Conservation (phyloP, 2,329 filamentous ascomycete genomes). For the Penicillium sp. region DNA sequence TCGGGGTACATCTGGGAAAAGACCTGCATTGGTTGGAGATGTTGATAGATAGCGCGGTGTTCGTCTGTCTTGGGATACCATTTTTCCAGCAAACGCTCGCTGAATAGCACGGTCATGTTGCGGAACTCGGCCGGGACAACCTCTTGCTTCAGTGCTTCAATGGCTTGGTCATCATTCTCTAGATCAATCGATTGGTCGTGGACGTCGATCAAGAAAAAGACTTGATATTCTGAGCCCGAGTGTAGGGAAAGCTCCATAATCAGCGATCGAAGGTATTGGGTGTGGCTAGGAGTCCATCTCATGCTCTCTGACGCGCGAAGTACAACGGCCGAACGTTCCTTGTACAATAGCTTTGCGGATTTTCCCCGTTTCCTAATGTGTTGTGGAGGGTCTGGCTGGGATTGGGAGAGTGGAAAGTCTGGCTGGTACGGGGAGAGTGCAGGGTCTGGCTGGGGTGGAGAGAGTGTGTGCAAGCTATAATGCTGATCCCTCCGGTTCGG, state of each 20-base stretch:
- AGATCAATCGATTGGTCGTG: background rate
- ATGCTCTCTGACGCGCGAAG: conserved; percentile 1
- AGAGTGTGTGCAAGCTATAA: background rate
- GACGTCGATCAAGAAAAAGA: conserved; percentile 1
- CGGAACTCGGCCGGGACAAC: conserved; percentile 6
- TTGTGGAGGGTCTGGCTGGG: background rate
- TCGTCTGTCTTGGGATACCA: conserved; percentile 12
- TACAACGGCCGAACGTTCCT: background rate
- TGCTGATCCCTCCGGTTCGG: background rate
- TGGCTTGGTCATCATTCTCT: background rate
- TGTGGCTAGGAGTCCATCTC: conserved; percentile 1
- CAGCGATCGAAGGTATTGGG: conserved; percentile 2
- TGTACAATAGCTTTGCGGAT: background rate
- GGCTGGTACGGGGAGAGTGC: no score
- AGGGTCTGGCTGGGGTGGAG: no score
- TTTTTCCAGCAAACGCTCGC: background rate
- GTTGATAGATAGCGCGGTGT: conserved; percentile 29
- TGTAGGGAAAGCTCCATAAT: conserved; percentile 7
- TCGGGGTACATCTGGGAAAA: conserved; percentile 71
- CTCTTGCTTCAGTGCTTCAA: background rate
- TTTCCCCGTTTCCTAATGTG: background rate
- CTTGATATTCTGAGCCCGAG: conserved; percentile 1
- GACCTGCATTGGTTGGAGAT: conserved; percentile 72
- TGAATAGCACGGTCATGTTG: conserved; percentile 11
- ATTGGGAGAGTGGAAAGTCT: no score